Conservation (phyloP, 2,329 filamentous ascomycete genomes). For the Botrytis tulipae region DNA sequence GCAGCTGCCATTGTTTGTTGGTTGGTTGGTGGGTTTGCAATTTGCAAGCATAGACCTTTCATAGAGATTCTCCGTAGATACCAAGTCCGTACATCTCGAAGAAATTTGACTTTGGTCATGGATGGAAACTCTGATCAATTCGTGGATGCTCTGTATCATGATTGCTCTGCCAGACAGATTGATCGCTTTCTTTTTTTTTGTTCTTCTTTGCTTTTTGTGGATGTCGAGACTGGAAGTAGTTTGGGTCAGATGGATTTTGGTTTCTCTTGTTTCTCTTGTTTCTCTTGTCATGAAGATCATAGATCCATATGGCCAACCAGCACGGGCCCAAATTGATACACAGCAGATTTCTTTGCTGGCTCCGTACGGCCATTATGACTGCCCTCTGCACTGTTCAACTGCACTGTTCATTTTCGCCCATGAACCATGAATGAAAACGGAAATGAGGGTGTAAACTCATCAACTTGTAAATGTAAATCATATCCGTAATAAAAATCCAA, state of each 20-base stretch:
- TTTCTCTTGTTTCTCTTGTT: not conserved
- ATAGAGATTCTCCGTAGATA: not conserved
- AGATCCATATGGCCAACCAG: not conserved
- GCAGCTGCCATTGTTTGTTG: not conserved
- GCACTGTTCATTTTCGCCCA: not conserved
- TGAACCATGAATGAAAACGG: constrained; percentile 2
- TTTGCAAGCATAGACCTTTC: not conserved
- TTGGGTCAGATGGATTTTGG: not conserved
- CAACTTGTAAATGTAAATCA: not conserved
- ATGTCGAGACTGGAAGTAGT: not conserved
- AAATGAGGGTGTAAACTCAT: not conserved
- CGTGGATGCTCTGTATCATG: not conserved
- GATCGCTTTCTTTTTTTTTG: not conserved
- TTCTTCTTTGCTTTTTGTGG: not conserved
- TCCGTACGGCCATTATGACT: not conserved
- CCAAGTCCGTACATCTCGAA: not conserved
- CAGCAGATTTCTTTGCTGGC: not conserved
- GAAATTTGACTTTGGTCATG: not conserved
- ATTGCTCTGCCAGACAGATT: not conserved
- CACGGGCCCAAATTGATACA: constrained; percentile 1
- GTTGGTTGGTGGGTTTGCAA: not conserved
- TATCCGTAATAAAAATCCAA: not conserved
- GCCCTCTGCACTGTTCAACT: not conserved
- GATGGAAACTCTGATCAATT: not conserved
- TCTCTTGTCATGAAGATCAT: not conserved